Evolutionary conservation across 2,329 filamentous ascomycete species (phyloP), one percentile per base, ranked within the genome.

Genomic region (Aspergillus neoniger): DNA sequence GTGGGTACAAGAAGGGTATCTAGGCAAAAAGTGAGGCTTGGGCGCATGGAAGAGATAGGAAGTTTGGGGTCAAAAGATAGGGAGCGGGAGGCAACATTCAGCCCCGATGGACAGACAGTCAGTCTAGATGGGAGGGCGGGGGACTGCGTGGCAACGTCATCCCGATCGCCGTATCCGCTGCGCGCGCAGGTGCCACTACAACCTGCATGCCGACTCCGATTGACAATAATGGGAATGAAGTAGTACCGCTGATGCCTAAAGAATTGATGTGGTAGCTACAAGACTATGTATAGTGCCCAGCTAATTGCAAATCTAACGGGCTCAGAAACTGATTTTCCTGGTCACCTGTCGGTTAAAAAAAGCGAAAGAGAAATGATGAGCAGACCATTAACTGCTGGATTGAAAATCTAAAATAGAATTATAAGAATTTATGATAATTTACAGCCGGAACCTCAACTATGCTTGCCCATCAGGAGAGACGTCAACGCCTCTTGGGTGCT

Each of bases 391-490:
- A 49, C 44, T 49, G 44, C 44, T n/a, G 25, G 30, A 14, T 49
- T 49, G 14, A 12, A 25, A 25, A 28, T 49, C 19, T 49, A 23
- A 15, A 30, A 30, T 17, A 23, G 5, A 10, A 30, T 30, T 50
- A 30, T 21, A 19, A 32, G 17, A 2, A 30, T 30, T 50, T 50
- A 17, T 32, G 25, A 30, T 68, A 72, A 58, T 65, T 57, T 70
- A 72, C 68, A 70, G 55, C 53, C 61, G 62, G 61, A 58, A 51
- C 55, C 65, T 65, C 65, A 72, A 58, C 62, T 52, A 61, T 67
- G 67, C 64, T 75, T 75, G 58, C 71, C 70, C 69, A 66, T 65
- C 23, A 72, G 66, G 60, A 69, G 63, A 71, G 70, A 73, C 67
- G 66, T 67, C 58, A 72, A 65, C 48, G 68, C 66, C 67, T 71